These are phyloP conservation scores for Chlorella sp. DNA, from an alignment of 139 green algal species.

Conservation along the genomic window DNA sequence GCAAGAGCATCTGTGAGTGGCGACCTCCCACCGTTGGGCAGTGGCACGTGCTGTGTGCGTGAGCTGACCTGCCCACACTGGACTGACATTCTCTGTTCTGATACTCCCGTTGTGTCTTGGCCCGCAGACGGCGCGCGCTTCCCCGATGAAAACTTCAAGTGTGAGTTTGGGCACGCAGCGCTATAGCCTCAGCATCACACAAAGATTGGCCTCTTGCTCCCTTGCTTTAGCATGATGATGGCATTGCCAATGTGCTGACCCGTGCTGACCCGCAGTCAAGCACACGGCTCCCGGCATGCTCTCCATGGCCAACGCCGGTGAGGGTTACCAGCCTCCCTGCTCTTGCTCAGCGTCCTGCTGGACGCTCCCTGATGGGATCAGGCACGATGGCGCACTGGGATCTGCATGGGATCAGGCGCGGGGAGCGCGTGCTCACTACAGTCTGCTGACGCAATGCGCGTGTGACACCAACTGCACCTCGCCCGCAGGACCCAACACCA, in stretches of 20 bases:
- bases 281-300: constrained; percentile 67
- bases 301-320: constrained; percentile 88
- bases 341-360: no score
- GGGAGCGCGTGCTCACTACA: no score
- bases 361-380: no score
- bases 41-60: constrained; percentile 14
- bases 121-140: constrained; percentile 53
- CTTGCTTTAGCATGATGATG: background rate
- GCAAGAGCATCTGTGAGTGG: no score
- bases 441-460: no score
- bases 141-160: constrained; percentile 77
- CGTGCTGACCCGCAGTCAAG: constrained; percentile 17
- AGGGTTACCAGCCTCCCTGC: no score
- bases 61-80: background rate
- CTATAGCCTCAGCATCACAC: background rate
- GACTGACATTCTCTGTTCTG: background rate
- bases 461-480: no score
- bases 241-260: background rate
- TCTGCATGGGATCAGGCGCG: no score
- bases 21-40: no score
- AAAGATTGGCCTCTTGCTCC: background rate
- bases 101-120: constrained; percentile 13
- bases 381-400: no score
- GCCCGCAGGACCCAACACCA: no score
- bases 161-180: background rate